These are phyloP conservation scores for Zymoseptoria tritici DNA, from an alignment of 2,329 filamentous ascomycete species.

Conservation along the genomic window DNA sequence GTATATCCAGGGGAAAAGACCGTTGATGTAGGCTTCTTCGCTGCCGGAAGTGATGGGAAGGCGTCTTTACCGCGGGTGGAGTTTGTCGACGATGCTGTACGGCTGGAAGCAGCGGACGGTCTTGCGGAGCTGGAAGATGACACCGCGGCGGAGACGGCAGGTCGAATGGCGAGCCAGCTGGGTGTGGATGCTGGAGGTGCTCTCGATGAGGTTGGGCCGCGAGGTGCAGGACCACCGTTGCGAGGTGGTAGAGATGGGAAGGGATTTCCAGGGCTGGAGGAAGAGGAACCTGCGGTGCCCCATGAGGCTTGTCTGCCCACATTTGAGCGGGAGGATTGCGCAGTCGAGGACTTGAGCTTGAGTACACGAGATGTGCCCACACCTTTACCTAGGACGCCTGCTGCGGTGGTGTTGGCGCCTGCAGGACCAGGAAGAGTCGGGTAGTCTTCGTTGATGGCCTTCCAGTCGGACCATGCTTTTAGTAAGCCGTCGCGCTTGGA, in stretches of 20 bases:
- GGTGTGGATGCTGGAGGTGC: conserved; percentile 17
- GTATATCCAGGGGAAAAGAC: conserved; percentile 45
- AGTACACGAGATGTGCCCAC: conserved; percentile 55
- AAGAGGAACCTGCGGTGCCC: conserved; percentile 34
- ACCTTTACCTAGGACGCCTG: conserved; percentile 43
- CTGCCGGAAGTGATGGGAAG: conserved; percentile 76
- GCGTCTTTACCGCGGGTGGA: conserved; percentile 43
- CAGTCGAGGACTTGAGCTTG: conserved; percentile 61
- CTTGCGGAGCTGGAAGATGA: conserved; percentile 23
- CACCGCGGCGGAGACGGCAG: conserved; percentile 23
- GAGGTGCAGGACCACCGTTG: conserved; percentile 11
- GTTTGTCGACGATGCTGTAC: conserved; percentile 27
- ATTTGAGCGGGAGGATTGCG: conserved; percentile 56
- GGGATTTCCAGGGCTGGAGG: conserved; percentile 13
- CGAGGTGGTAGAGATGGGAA: conserved; percentile 23
- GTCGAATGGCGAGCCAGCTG: conserved; percentile 26
- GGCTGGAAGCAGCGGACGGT: conserved; percentile 30
- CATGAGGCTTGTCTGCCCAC: conserved; percentile 52
- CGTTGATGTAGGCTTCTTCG: conserved; percentile 59
- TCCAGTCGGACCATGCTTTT: conserved; percentile 90
- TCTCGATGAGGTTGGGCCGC: conserved; percentile 2
- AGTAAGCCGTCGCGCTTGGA: conserved; percentile 65
- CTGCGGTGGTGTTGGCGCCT: conserved; percentile 54
- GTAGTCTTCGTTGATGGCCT: conserved; percentile 92
- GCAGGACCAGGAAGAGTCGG: conserved; percentile 73